Base-by-base conservation (phyloP, 2,329 filamentous ascomycete genomes). In the Talaromyces sp. region DNA sequence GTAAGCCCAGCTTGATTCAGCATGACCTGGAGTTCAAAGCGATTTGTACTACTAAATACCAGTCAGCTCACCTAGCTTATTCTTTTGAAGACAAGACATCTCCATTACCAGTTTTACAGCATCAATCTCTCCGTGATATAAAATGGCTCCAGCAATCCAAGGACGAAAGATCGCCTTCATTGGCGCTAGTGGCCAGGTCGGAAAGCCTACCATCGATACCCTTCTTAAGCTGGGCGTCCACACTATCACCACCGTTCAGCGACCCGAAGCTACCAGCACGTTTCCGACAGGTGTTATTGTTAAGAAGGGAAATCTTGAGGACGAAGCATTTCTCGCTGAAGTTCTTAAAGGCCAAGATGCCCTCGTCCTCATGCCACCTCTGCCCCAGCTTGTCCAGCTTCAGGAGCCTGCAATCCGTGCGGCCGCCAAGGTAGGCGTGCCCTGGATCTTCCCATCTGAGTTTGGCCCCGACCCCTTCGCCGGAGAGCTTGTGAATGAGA, bases 321-420 rank as follows among this genome's bases (percentile, higher is more conserved):
- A 83, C 19, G 75, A 80, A 4, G 67, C 70, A 4, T 78, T 81
- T 1, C 70, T 89, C 9, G 76, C 83, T 1, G 71, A 73, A 1
- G 85, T 84, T 2, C 80, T 89, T 3, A 71, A 76, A 37, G 84
- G 78, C 65, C 84, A 88, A 67, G 80, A 88, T n/a, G 82, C 81
- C 49, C 76, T 89, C 3, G 77, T 87, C 69, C 86, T 88, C 63
- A 86, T 85, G 10, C 71, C 88, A 64, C 67, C 78, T 17, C 70
- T 75, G 1, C 73, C 60, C 0, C 84, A 83, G 0, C 78, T 83
- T 0, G 72, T 66, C 0, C 81, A 82, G 8, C 79, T 79, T 1
- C 81, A 86, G 54, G 71, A 70, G 62, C 25, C 27, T 31, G 75
- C 88, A 25, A 75, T 87, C 66, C 73, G 78, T 9, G 86, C 86